Conservation (phyloP, 176 grass and related monocot genomes). For the Calamus simplicifolius region DNA sequence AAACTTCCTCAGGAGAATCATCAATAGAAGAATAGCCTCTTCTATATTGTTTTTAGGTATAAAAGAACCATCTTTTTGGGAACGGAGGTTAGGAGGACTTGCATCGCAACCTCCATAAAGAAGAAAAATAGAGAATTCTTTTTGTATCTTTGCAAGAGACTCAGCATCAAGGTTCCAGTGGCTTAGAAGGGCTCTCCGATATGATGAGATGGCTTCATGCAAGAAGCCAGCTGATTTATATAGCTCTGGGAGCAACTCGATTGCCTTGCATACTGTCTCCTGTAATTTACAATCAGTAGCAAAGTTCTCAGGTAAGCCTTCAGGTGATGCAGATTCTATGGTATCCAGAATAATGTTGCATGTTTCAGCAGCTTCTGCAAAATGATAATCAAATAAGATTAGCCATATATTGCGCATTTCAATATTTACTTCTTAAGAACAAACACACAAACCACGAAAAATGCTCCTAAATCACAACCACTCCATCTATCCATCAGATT, state of each 20-base stretch:
- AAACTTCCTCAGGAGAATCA: slow-evolving; percentile 84
- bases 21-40: slow-evolving; percentile 88
- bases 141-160: slow-evolving; percentile 69
- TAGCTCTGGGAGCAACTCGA: slow-evolving; percentile 80
- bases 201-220: slow-evolving; percentile 76
- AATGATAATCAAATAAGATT: slow-evolving; percentile 24
- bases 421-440: background rate
- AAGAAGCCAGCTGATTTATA: slow-evolving; percentile 61
- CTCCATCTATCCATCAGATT: no score
- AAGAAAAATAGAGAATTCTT: slow-evolving; percentile 76
- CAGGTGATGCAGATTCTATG: slow-evolving; percentile 58
- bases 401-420: background rate
- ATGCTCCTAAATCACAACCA: no score
- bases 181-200: slow-evolving; percentile 73
- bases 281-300: slow-evolving; percentile 69
- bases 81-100: slow-evolving; percentile 69
- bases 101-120: slow-evolving; percentile 87
- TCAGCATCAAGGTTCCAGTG: slow-evolving; percentile 77
- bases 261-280: slow-evolving; percentile 82
- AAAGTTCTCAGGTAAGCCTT: slow-evolving; percentile 48
- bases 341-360: slow-evolving; percentile 80
- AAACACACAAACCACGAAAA: no score
- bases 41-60: slow-evolving; percentile 86
- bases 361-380: slow-evolving; percentile 81
- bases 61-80: slow-evolving; percentile 80